Evolutionary conservation across 305 asterid species (phyloP).

Genomic region (Solanum chacoense): DNA sequence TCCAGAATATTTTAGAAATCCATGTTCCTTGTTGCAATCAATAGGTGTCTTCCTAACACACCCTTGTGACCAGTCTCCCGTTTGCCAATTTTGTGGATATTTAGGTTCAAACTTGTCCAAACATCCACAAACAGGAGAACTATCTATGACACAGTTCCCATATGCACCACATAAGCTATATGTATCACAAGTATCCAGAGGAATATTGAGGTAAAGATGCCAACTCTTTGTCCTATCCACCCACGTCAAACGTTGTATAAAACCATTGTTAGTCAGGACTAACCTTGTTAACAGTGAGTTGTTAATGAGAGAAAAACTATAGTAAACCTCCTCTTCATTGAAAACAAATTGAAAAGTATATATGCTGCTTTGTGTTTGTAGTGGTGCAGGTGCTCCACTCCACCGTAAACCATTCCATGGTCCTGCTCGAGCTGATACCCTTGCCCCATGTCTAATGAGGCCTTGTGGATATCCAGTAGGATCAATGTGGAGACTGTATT

Average conservation of each 20-base stretch:
- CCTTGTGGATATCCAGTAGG: neutral
- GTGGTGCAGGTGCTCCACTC: neutral
- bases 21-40: neutral
- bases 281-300: neutral
- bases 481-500: neutral
- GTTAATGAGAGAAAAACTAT: neutral
- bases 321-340: neutral
- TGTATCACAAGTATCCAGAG: constrained; percentile 3
- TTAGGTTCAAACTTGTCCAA: constrained; percentile 1
- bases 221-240: neutral
- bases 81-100: neutral
- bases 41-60: neutral
- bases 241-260: neutral
- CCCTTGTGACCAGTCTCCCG: neutral
- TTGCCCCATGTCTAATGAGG: neutral
- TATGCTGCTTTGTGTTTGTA: neutral
- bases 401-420: constrained; percentile 8
- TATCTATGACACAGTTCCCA: neutral
- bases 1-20: neutral
- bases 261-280: neutral
- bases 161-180: constrained; percentile 10
- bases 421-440: neutral
- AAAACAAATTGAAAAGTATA: neutral
- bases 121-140: neutral
- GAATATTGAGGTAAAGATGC: neutral